These are phyloP conservation scores for Biscogniauxia marginata DNA, from an alignment of 2,329 filamentous ascomycete genomes.

Conservation along the genomic window DNA sequence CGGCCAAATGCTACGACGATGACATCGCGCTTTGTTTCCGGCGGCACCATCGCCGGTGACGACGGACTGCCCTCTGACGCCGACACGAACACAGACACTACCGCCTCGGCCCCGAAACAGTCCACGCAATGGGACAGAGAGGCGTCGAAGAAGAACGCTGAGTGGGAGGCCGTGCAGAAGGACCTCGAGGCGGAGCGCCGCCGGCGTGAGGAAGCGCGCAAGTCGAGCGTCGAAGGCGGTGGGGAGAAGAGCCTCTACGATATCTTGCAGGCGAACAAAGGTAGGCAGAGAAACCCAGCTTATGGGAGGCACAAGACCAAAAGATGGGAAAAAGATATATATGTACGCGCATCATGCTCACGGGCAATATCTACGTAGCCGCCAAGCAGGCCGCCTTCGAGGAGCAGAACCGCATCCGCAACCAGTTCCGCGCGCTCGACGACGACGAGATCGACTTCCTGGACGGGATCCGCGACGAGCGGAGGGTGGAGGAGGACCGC, in stretches of 20 bases:
- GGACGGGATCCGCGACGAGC: conserved; percentile 53
- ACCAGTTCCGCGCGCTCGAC: conserved; percentile 76
- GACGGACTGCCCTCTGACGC: conserved; percentile 2
- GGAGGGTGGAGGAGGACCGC: conserved; percentile 53
- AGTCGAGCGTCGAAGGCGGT: conserved; percentile 38
- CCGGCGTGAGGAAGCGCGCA: conserved; percentile 51
- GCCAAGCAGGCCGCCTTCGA: conserved; percentile 83
- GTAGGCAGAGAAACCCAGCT: conserved; percentile 11
- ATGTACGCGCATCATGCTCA: background rate
- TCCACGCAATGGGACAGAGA: conserved; percentile 18
- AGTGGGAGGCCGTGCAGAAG: conserved; percentile 64
- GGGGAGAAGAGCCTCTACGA: conserved; percentile 69
- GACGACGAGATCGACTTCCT: conserved; percentile 79
- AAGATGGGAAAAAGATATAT: no score
- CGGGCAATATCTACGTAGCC: no score
- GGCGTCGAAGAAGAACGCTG: conserved; percentile 33
- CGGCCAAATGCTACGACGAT: conserved; percentile 32
- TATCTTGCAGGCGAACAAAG: conserved; percentile 76
- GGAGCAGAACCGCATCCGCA: conserved; percentile 67
- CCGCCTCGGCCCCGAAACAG: conserved; percentile 22
- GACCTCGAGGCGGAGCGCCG: conserved; percentile 62
- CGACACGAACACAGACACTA: background rate
- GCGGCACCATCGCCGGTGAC: conserved; percentile 48
- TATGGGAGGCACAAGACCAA: background rate
- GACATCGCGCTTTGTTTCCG: conserved; percentile 56